These are phyloP conservation scores for Naganishia sp. DNA, from an alignment of 1,284 basidiomycete species.

Conservation along the genomic window DNA sequence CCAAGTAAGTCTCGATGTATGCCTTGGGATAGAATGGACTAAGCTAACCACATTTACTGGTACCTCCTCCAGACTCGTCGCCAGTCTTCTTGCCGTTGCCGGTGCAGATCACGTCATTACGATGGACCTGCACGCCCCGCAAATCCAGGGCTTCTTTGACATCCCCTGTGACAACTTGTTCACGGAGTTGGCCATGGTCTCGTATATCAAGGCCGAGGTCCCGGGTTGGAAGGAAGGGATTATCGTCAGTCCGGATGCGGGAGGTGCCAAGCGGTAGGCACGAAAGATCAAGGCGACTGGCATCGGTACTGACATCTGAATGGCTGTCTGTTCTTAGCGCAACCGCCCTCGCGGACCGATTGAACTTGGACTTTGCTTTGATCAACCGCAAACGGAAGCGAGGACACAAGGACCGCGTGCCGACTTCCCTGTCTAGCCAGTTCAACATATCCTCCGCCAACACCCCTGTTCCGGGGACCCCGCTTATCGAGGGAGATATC, in stretches of 20 bases:
- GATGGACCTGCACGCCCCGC: slow-evolving; percentile 96
- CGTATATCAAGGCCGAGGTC: slow-evolving; percentile 86
- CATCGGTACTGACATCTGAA: not conserved
- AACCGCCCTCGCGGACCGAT: slow-evolving; percentile 91
- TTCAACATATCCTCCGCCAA: slow-evolving; percentile 36
- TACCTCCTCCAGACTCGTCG: slow-evolving; percentile 62
- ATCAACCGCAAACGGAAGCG: slow-evolving; percentile 84
- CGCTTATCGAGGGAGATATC: slow-evolving; percentile 44
- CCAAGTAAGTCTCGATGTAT: slow-evolving; percentile 62
- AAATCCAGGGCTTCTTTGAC: slow-evolving; percentile 99
- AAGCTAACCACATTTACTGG: not conserved
- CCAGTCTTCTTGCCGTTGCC: slow-evolving; percentile 94
- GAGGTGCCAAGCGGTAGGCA: slow-evolving; percentile 92
- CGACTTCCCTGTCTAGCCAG: slow-evolving; percentile 18
- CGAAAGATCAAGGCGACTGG: slow-evolving; percentile 30
- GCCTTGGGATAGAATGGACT: not conserved
- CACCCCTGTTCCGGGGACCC: slow-evolving; percentile 52
- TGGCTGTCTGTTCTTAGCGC: slow-evolving; percentile 69
- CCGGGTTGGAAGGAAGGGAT: slow-evolving; percentile 84
- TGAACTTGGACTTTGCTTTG: slow-evolving; percentile 93
- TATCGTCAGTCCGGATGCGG: slow-evolving; percentile 95
- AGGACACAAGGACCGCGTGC: slow-evolving; percentile 47
- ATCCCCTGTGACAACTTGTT: slow-evolving; percentile 97
- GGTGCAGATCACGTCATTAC: slow-evolving; percentile 99
- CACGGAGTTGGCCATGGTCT: slow-evolving; percentile 82